Percentiles rank a stretch among this genome's conserved stretches.
Conservation (phyloP, 129 eudicot genomes). For the Pseudognaphalium luteoalbum region DNA sequence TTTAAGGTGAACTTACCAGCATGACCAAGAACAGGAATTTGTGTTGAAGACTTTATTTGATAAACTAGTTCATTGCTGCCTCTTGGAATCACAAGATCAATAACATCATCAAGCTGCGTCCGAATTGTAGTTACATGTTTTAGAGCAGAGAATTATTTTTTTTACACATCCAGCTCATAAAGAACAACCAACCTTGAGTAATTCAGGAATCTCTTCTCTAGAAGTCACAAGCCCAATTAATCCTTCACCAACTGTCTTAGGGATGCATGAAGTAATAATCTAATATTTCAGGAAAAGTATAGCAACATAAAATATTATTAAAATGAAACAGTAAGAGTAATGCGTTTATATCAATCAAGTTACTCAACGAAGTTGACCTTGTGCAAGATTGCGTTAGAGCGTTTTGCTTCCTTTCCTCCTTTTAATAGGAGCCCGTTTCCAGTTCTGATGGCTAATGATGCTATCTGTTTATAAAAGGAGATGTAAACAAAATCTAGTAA, state of each 20-base stretch:
- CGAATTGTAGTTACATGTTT: slow-evolving; percentile 19
- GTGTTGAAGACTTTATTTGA: slow-evolving; percentile 86
- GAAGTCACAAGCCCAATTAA: slow-evolving; percentile 93
- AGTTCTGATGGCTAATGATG: slow-evolving; percentile 88
- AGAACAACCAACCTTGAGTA: slow-evolving; percentile 69
- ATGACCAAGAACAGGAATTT: slow-evolving; percentile 97
- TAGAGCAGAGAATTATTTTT: not conserved
- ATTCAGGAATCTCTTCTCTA: slow-evolving; percentile 93
- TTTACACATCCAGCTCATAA: slow-evolving; percentile 4
- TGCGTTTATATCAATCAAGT: slow-evolving; percentile 1
- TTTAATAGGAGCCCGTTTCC: slow-evolving; percentile 94
- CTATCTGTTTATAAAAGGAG: slow-evolving; percentile 54
- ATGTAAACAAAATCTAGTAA: not conserved
- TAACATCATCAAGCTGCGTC: slow-evolving; percentile 91
- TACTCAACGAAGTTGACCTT: slow-evolving; percentile 47
- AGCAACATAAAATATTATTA: slow-evolving; percentile 17
- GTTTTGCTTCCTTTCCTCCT: slow-evolving; percentile 97
- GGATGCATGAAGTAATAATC: slow-evolving; percentile 89
- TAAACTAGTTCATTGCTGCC: slow-evolving; percentile 97
- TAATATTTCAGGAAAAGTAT: slow-evolving; percentile 17
- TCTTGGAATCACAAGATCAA: slow-evolving; percentile 98
- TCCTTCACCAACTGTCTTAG: slow-evolving; percentile 69
- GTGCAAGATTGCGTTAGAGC: slow-evolving; percentile 91
- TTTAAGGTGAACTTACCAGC: slow-evolving; percentile 57
- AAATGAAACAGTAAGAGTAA: slow-evolving; percentile 8